These are phyloP conservation scores for Kazachstania psychrophila DNA, from an alignment of 805 yeast genomes.

Conservation along the genomic window DNA sequence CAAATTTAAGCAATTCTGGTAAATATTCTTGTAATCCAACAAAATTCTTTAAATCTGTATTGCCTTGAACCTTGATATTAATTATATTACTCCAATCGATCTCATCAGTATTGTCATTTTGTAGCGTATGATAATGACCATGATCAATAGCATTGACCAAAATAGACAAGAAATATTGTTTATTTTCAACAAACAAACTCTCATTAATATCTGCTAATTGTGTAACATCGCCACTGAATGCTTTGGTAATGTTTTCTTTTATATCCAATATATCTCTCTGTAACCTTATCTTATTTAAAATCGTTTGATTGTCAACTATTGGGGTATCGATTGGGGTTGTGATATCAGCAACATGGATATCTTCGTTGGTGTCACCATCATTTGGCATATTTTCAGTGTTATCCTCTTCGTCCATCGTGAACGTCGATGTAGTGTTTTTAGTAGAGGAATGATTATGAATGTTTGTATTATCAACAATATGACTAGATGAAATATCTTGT, in stretches of 20 bases:
- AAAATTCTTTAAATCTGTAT: slow-evolving; percentile 9
- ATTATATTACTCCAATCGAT: slow-evolving; percentile 11
- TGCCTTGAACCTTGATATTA: slow-evolving; percentile 8
- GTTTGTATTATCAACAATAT: not conserved
- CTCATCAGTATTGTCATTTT: slow-evolving; percentile 4
- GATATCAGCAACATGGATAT: slow-evolving; percentile 9
- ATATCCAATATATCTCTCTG: not conserved
- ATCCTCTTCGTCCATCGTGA: slow-evolving; percentile 3
- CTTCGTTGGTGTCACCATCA: not conserved
- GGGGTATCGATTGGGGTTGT: slow-evolving; percentile 23
- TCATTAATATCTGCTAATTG: slow-evolving; percentile 13
- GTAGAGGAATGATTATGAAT: not conserved
- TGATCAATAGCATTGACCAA: slow-evolving; percentile 13
- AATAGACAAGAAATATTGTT: slow-evolving; percentile 17
- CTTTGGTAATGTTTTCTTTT: not conserved
- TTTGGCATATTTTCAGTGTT: not conserved
- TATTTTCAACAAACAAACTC: slow-evolving; percentile 17
- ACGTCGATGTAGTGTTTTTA: slow-evolving; percentile 3
- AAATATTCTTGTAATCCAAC: slow-evolving; percentile 17
- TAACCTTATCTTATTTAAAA: slow-evolving; percentile 3
- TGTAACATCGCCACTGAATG: slow-evolving; percentile 10
- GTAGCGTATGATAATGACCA: not conserved
- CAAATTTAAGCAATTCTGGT: slow-evolving; percentile 17
- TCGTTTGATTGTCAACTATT: slow-evolving; percentile 12
- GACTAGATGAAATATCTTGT: slow-evolving; percentile 10